phyloP scores from a whole-genome alignment of 176 grass and related monocot species.

The Avena insularis region DNA sequence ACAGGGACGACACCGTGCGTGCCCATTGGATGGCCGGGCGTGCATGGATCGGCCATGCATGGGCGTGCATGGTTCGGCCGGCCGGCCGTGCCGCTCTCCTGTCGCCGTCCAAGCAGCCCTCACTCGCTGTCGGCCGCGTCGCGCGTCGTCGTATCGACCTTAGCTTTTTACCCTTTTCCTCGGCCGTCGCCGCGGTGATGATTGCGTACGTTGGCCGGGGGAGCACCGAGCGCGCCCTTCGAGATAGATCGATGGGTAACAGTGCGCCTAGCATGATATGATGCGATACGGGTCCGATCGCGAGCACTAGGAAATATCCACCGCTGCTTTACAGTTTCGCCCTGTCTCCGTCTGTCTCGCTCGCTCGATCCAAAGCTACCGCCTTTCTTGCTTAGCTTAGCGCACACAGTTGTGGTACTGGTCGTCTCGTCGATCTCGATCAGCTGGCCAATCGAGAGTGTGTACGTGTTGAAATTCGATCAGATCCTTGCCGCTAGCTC shows the following conservation, averaged over 20 bases:
- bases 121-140: constrained; percentile 32
- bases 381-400: too few species aligned
- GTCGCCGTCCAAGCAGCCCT: constrained; percentile 41
- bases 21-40: background rate
- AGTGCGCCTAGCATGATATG: background rate
- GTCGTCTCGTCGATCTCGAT: too few species aligned
- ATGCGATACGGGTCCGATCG: background rate
- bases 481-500: too few species aligned
- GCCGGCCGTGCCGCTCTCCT: background rate
- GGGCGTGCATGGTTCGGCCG: background rate
- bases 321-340: background rate
- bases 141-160: background rate
- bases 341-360: background rate
- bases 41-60: background rate
- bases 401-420: too few species aligned
- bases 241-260: background rate
- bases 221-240: background rate
- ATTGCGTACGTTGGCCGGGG: background rate
- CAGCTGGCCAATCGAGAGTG: too few species aligned
- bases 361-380: too few species aligned
- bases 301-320: background rate
- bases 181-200: background rate
- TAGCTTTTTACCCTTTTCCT: background rate
- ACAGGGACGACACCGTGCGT: background rate
- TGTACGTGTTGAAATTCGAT: too few species aligned